Conservation (phyloP, 805 yeast species). For the Sugiyamaella marilandica region DNA sequence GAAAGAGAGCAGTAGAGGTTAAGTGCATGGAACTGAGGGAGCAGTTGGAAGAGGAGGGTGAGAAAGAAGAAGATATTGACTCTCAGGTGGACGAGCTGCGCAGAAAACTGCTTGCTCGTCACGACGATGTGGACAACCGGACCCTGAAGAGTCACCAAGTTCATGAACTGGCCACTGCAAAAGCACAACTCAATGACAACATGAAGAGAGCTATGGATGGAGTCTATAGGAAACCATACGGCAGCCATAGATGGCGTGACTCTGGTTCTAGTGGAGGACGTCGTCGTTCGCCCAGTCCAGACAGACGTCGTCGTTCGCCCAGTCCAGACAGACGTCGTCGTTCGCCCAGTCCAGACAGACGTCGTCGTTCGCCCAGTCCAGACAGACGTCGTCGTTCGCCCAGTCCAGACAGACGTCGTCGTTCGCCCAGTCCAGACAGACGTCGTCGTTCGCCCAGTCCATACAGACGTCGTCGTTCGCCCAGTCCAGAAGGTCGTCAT, state of each 20-base stretch:
- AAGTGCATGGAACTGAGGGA: slow-evolving; percentile 27
- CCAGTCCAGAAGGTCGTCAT: too few relatives aligned
- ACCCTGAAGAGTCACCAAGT: slow-evolving; percentile 13
- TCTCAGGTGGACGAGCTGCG: slow-evolving; percentile 19
- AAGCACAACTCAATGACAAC: slow-evolving; percentile 16
- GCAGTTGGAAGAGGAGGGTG: slow-evolving; percentile 25
- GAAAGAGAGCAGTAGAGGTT: slow-evolving; percentile 27
- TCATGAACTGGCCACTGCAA: slow-evolving; percentile 20
- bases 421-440: too few relatives aligned
- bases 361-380: too few relatives aligned
- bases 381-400: too few relatives aligned
- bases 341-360: too few relatives aligned
- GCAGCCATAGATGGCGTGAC: neutral
- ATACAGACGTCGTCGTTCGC: too few relatives aligned
- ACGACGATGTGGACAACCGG: slow-evolving; percentile 6
- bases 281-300: too few relatives aligned
- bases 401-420: too few relatives aligned
- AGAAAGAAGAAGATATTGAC: slow-evolving; percentile 23
- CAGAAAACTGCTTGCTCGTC: slow-evolving; percentile 11
- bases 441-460: too few relatives aligned
- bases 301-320: too few relatives aligned
- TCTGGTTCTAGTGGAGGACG: too few relatives aligned
- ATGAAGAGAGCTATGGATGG: slow-evolving; percentile 15
- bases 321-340: too few relatives aligned
- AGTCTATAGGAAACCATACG: neutral